Evolutionary conservation across 192 early-diverging fungal genomes (phyloP).

Genomic region (Coemansia sp.): DNA sequence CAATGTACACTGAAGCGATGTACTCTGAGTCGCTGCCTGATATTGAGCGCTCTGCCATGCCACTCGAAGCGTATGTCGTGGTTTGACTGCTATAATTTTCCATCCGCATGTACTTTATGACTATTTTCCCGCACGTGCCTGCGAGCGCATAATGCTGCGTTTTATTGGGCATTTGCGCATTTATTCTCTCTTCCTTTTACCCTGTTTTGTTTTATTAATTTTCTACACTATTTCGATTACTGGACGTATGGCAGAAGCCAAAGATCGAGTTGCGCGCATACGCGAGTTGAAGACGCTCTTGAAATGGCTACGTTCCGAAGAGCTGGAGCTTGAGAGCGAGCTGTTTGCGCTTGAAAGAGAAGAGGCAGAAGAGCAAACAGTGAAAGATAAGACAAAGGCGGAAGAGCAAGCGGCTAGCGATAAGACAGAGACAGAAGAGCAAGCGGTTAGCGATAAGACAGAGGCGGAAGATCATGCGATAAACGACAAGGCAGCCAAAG

Average conservation of each 20-base stretch:
- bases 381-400: no score
- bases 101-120: background rate
- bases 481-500: background rate
- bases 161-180: no score
- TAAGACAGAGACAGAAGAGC: background rate
- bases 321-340: conserved; percentile 41
- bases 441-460: background rate
- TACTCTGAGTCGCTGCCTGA: conserved; percentile 3
- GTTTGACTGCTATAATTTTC: background rate
- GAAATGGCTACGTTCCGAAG: conserved; percentile 28
- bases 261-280: conserved; percentile 9
- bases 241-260: conserved; percentile 3
- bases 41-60: conserved; percentile 25
- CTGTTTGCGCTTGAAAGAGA: conserved; percentile 26
- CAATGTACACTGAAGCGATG: background rate
- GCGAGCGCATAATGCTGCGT: background rate
- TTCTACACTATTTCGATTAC: background rate
- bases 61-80: background rate
- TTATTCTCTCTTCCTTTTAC: background rate
- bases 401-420: background rate
- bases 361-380: background rate
- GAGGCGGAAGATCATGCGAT: background rate
- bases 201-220: background rate
- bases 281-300: conserved; percentile 20
- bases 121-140: background rate